Percentiles rank a stretch among this genome's conserved stretches.
These are phyloP conservation scores for Aspergillus viridinutans DNA, from an alignment of 2,329 filamentous ascomycete species.

Conservation along the genomic window DNA sequence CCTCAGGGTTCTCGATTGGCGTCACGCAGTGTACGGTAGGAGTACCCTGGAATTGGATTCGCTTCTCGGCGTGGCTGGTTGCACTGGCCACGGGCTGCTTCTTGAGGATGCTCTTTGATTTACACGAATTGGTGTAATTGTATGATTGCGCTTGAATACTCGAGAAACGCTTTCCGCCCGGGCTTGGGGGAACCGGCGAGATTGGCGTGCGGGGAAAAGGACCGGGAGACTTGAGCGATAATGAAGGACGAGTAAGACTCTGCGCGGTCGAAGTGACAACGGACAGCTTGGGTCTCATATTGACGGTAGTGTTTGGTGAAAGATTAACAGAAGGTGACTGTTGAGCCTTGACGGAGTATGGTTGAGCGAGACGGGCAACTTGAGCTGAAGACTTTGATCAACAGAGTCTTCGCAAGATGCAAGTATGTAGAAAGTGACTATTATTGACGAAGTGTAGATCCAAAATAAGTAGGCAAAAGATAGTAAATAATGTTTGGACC, in stretches of 20 bases:
- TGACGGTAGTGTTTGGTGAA: conserved; percentile 36
- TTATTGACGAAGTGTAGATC: conserved; percentile 21
- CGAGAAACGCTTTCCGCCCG: conserved; percentile 40
- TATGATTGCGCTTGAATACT: conserved; percentile 39
- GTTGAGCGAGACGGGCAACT: conserved; percentile 2
- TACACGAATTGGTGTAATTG: conserved; percentile 42
- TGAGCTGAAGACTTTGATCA: conserved; percentile 29
- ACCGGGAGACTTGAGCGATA: conserved; percentile 43
- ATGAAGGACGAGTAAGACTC: conserved; percentile 31
- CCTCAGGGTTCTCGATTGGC: conserved; percentile 46
- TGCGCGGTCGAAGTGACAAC: conserved; percentile 41
- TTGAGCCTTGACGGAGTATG: conserved; percentile 3
- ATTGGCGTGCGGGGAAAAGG: conserved; percentile 40
- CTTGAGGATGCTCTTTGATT: conserved; percentile 47
- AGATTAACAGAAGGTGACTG: conserved; percentile 3
- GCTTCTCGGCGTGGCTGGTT: conserved; percentile 26
- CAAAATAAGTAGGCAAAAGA: conserved; percentile 19
- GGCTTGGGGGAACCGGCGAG: conserved; percentile 40
- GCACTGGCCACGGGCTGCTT: conserved; percentile 27
- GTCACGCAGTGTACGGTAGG: conserved; percentile 46
- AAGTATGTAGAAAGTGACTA: conserved; percentile 21
- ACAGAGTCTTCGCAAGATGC: conserved; percentile 27
- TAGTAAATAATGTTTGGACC: conserved; percentile 36
- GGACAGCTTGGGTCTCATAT: conserved; percentile 45
- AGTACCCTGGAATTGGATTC: conserved; percentile 42